Conservation (phyloP, 257 asterid genomes). For the Cynanchum wilfordii region DNA sequence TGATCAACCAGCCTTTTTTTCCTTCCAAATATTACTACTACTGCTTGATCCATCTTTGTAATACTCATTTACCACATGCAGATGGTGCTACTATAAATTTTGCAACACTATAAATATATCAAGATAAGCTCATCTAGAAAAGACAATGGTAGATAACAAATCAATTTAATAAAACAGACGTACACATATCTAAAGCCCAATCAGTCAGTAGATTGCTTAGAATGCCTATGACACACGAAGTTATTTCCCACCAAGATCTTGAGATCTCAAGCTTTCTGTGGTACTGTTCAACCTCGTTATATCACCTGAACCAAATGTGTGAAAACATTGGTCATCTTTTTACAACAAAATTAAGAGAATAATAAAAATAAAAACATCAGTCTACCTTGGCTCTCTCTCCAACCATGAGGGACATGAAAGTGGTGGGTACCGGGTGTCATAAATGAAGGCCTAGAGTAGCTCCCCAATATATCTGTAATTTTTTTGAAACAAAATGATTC, state of each 20-base stretch:
- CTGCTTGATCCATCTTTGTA: background rate
- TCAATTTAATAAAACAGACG: background rate
- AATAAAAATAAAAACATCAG: background rate
- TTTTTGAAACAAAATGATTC: background rate
- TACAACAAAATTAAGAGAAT: background rate
- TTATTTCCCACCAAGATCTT: conserved; percentile 49
- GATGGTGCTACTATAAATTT: background rate
- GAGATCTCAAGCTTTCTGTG: conserved; percentile 44
- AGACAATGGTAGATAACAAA: background rate
- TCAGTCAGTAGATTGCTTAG: background rate
- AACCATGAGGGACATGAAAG: conserved; percentile 60
- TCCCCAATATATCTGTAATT: conserved; percentile 56
- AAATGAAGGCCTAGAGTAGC: conserved; percentile 56
- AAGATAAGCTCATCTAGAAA: background rate
- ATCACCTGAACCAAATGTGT: conserved; percentile 39
- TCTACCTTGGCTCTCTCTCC: conserved; percentile 24
- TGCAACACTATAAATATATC: background rate
- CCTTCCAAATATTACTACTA: background rate
- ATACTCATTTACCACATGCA: background rate
- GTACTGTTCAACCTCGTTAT: conserved; percentile 49
- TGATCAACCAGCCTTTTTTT: background rate
- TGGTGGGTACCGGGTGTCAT: conserved; percentile 42
- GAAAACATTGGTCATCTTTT: conserved; percentile 11
- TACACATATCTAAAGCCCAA: background rate
- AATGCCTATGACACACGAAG: conserved; percentile 5